Conservation (phyloP, 306 rosid genomes). For the Dryas alaskensis region DNA sequence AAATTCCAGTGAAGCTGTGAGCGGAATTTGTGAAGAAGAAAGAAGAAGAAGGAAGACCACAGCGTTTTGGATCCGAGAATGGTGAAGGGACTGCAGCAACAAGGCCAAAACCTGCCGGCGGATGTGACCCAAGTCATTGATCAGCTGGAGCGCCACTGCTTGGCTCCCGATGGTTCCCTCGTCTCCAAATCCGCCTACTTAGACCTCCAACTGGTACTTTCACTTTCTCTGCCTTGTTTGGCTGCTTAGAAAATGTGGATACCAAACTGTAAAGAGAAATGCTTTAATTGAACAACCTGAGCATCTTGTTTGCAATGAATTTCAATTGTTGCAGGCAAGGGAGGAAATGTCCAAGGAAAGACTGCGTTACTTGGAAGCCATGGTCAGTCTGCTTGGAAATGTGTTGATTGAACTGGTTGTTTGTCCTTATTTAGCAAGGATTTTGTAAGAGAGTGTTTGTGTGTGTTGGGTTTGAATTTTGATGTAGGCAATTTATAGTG, state of each 20-base stretch:
- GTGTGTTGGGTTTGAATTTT: constrained; percentile 22
- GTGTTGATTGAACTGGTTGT: not conserved
- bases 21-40: not conserved
- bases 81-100: constrained; percentile 67
- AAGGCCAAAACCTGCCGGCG: constrained; percentile 66
- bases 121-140: constrained; percentile 81
- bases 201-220: constrained; percentile 75
- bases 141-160: constrained; percentile 94
- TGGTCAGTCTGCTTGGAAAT: constrained; percentile 39
- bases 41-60: constrained; percentile 16
- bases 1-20: not conserved
- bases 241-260: constrained; percentile 19
- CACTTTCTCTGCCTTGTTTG: constrained; percentile 27
- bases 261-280: not conserved
- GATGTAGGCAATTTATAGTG: constrained; percentile 79
- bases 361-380: constrained; percentile 84
- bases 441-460: not conserved
- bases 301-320: not conserved
- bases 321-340: constrained; percentile 62
- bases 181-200: constrained; percentile 71
- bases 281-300: not conserved
- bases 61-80: constrained; percentile 34
- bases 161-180: constrained; percentile 90
- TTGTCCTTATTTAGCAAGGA: not conserved
- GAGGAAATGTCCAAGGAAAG: constrained; percentile 99